Conservation (phyloP, 2,329 filamentous ascomycete genomes). For the Pestalotiopsis fici region DNA sequence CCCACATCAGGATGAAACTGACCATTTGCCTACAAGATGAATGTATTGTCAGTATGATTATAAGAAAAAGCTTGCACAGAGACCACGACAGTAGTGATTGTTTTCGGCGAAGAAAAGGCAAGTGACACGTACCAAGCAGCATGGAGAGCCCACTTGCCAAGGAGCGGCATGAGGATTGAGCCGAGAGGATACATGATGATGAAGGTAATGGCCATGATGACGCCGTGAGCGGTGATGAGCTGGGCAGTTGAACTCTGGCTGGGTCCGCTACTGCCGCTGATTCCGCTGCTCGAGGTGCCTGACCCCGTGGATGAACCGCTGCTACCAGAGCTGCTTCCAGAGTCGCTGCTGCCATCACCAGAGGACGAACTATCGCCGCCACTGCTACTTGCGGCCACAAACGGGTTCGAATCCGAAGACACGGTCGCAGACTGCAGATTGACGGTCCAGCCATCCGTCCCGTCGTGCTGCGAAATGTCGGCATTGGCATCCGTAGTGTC, state of each 20-base stretch:
- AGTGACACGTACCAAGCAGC: constrained; percentile 36
- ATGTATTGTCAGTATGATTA: neutral
- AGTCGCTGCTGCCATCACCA: constrained; percentile 13
- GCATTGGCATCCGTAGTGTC: constrained; percentile 40
- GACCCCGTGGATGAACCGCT: constrained; percentile 4
- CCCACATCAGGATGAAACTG: constrained; percentile 59
- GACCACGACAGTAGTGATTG: neutral
- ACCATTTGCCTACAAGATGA: constrained; percentile 44
- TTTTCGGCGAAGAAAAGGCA: neutral
- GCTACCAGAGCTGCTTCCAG: constrained; percentile 14
- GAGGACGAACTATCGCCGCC: constrained; percentile 4
- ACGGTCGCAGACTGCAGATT: constrained; percentile 50
- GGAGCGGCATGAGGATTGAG: constrained; percentile 59
- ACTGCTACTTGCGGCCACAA: constrained; percentile 28
- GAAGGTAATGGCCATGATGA: constrained; percentile 63
- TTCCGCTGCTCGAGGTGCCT: constrained; percentile 9
- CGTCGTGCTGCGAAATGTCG: constrained; percentile 48
- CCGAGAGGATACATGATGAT: constrained; percentile 61
- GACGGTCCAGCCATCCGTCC: constrained; percentile 42
- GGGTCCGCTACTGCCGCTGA: constrained; percentile 11
- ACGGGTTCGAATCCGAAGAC: constrained; percentile 53
- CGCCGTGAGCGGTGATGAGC: constrained; percentile 50
- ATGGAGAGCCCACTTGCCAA: constrained; percentile 61
- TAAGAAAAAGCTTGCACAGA: neutral
- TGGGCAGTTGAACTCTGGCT: constrained; percentile 15